These are phyloP conservation scores for Posidonia oceanica DNA, from an alignment of 116 monocot genomes.

Conservation along the genomic window DNA sequence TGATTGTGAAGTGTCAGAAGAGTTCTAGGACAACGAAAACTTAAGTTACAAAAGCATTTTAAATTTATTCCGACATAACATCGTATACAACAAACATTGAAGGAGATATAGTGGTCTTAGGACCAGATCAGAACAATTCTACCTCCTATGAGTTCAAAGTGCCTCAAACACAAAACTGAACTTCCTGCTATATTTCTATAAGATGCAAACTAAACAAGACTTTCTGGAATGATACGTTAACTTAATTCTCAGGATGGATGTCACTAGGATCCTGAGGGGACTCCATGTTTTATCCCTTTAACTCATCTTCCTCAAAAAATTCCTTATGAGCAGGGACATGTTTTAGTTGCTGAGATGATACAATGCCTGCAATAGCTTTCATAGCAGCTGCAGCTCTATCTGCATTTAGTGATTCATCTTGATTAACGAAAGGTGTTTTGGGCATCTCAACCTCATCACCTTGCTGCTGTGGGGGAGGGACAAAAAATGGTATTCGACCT, in stretches of 20 bases:
- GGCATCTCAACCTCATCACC: background rate
- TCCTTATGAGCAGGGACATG: conserved; percentile 44
- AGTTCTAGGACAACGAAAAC: too few relatives aligned
- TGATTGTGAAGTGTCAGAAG: too few relatives aligned
- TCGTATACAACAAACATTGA: too few relatives aligned
- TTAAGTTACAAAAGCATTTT: too few relatives aligned
- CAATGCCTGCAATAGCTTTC: conserved; percentile 69
- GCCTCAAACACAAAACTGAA: too few relatives aligned
- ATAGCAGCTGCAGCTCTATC: conserved; percentile 43
- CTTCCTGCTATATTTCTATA: too few relatives aligned
- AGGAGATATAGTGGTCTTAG: too few relatives aligned
- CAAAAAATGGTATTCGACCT: conserved; percentile 88
- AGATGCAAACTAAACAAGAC: too few relatives aligned
- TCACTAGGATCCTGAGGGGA: too few relatives aligned
- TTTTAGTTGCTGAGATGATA: conserved; percentile 76
- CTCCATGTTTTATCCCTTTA: background rate
- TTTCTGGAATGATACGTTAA: background rate
- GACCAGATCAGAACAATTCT: too few relatives aligned
- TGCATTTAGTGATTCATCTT: conserved; percentile 26
- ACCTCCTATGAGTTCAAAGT: too few relatives aligned
- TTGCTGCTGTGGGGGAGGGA: conserved; percentile 50
- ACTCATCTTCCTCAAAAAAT: conserved; percentile 14
- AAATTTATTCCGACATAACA: too few relatives aligned
- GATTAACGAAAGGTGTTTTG: background rate
- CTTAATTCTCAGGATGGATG: background rate